Percentiles rank a stretch among this genome's conserved stretches.
These are phyloP conservation scores for Leishmania gerbilli DNA, from an alignment of 208 protist genomes.

Conservation along the genomic window DNA sequence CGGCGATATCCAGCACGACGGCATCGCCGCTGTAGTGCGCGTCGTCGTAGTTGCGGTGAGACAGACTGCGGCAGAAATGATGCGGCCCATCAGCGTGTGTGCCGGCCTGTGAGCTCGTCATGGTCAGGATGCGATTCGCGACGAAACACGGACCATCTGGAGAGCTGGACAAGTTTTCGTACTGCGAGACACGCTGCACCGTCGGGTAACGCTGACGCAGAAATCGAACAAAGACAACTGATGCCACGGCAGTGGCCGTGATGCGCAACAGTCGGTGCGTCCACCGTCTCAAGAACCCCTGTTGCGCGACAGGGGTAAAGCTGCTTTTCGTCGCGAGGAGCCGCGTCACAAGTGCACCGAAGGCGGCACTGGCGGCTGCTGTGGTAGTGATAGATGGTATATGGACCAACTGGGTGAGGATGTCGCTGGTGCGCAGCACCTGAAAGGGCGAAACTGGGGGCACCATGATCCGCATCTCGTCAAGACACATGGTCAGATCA, in stretches of 20 bases:
- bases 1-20: slow-evolving; percentile 51
- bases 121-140: slow-evolving; percentile 42
- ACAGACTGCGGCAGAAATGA: slow-evolving; percentile 52
- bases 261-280: slow-evolving; percentile 9
- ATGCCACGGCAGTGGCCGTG: neutral
- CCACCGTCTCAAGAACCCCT: neutral
- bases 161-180: slow-evolving; percentile 47
- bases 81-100: slow-evolving; percentile 75
- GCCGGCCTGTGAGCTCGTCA: slow-evolving; percentile 77
- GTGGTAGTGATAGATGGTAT: slow-evolving; percentile 47
- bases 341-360: slow-evolving; percentile 34
- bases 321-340: slow-evolving; percentile 11
- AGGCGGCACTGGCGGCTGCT: slow-evolving; percentile 31
- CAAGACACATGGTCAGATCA: slow-evolving; percentile 47
- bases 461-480: slow-evolving; percentile 17
- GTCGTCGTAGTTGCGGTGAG: slow-evolving; percentile 41
- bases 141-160: slow-evolving; percentile 53
- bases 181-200: slow-evolving; percentile 32
- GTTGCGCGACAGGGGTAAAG: neutral
- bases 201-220: slow-evolving; percentile 33
- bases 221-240: slow-evolving; percentile 31
- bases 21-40: slow-evolving; percentile 74
- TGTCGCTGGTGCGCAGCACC: slow-evolving; percentile 33
- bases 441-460: slow-evolving; percentile 24
- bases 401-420: slow-evolving; percentile 34